These are phyloP conservation scores for Paraphoma chrysanthemicola DNA, from an alignment of 2,329 filamentous ascomycete species.

Conservation along the genomic window DNA sequence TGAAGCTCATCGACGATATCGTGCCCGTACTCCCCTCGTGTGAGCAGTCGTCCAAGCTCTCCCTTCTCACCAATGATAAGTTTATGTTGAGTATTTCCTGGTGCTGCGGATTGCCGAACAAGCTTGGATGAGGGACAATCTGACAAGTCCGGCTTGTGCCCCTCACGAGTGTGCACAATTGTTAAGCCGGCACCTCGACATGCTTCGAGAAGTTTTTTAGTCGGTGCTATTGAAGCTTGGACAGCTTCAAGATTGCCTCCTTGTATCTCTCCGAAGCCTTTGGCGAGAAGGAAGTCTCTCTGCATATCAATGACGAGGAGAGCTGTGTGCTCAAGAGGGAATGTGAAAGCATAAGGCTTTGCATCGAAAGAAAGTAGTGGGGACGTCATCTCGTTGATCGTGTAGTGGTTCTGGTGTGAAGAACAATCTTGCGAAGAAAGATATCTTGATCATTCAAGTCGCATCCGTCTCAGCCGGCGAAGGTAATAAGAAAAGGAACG, in stretches of 20 bases:
- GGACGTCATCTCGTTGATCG: conserved; percentile 11
- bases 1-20: conserved; percentile 62
- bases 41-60: conserved; percentile 60
- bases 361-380: conserved; percentile 36
- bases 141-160: conserved; percentile 59
- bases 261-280: conserved; percentile 61
- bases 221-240: conserved; percentile 49
- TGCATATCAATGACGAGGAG: conserved; percentile 62
- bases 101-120: conserved; percentile 57
- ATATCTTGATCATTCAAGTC: too few species aligned
- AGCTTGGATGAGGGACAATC: conserved; percentile 61
- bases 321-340: conserved; percentile 55
- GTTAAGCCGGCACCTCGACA: conserved; percentile 53
- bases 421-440: too few species aligned
- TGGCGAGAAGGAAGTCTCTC: conserved; percentile 57
- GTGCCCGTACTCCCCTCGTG: conserved; percentile 62
- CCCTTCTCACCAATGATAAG: conserved; percentile 61
- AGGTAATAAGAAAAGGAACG: background rate
- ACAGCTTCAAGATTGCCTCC: conserved; percentile 52
- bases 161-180: conserved; percentile 59
- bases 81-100: conserved; percentile 52
- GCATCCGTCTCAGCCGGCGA: too few species aligned
- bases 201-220: conserved; percentile 51
- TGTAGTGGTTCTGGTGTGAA: background rate
- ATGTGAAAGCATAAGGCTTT: conserved; percentile 58